A percentile compares a stretch with the other conserved stretches of the same genome.
Conservation (phyloP, 208 protist species). For the Spongospora subterranea region DNA sequence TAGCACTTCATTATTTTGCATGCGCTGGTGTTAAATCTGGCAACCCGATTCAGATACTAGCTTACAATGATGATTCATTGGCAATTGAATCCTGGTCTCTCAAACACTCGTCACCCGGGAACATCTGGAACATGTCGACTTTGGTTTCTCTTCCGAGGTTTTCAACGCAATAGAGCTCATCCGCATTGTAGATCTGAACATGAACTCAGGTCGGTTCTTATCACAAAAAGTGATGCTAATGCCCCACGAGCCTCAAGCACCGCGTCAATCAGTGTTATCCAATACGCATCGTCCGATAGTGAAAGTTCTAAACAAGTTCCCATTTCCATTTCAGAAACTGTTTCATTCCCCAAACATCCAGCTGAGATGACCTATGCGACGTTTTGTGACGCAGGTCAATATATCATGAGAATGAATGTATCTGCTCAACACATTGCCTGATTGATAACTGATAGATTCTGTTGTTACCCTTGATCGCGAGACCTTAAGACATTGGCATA, state of each 20-base stretch:
- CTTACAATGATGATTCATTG: not conserved
- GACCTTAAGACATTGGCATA: not conserved
- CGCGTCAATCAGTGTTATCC: not conserved
- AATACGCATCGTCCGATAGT: not conserved
- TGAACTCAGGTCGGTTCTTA: not conserved
- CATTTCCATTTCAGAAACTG: not conserved
- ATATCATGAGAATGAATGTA: not conserved
- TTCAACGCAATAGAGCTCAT: not conserved
- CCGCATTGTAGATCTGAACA: not conserved
- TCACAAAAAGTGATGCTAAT: not conserved
- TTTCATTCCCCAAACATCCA: not conserved
- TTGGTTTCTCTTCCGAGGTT: not conserved
- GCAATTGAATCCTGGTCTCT: not conserved
- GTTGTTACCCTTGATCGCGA: not conserved
- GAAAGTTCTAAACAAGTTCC: not conserved
- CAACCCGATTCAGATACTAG: not conserved
- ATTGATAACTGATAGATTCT: too few species aligned
- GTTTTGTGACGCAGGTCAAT: not conserved
- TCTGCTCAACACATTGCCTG: not conserved
- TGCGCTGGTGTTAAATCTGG: not conserved
- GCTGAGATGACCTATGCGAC: not conserved
- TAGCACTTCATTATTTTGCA: not conserved
- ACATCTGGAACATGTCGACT: constrained; percentile 19
- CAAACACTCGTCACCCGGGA: not conserved
- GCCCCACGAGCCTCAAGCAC: not conserved